Conservation (phyloP, 352 stramenopile genomes). For the Phytophthora niederhauseri region DNA sequence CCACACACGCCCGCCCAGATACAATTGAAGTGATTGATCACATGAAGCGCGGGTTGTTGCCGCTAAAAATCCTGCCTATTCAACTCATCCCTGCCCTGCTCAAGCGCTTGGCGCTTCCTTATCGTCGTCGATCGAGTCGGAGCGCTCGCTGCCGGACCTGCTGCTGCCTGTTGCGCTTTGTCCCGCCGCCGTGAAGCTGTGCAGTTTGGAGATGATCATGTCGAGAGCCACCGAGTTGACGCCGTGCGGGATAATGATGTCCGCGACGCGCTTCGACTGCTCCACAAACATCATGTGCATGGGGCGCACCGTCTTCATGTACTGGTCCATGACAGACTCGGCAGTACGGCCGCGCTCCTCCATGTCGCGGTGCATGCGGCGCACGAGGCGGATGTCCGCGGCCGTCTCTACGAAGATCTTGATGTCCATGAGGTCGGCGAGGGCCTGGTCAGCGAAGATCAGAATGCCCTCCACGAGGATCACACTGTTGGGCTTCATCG, state of each 20-base stretch:
- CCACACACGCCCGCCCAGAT: slow-evolving; percentile 14
- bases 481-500: slow-evolving; percentile 91
- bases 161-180: slow-evolving; percentile 46
- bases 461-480: slow-evolving; percentile 98
- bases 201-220: slow-evolving; percentile 93
- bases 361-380: slow-evolving; percentile 94
- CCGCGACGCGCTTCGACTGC: slow-evolving; percentile 94
- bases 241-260: slow-evolving; percentile 96
- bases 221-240: slow-evolving; percentile 94
- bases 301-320: slow-evolving; percentile 96
- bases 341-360: slow-evolving; percentile 94
- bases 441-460: slow-evolving; percentile 92
- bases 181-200: slow-evolving; percentile 67
- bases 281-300: slow-evolving; percentile 99
- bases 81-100: slow-evolving; percentile 18
- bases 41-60: slow-evolving; percentile 12
- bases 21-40: slow-evolving; percentile 33
- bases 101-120: slow-evolving; percentile 25
- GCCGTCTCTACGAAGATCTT: slow-evolving; percentile 98
- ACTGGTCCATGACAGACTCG: slow-evolving; percentile 97
- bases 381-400: slow-evolving; percentile 94
- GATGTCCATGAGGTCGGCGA: slow-evolving; percentile 95
- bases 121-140: slow-evolving; percentile 54
- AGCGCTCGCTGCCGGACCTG: slow-evolving; percentile 49
- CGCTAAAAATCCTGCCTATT: slow-evolving; percentile 30